A percentile compares a stretch with the other conserved stretches of the same genome.
Conservation (phyloP, 169 alveolate species). For the Eimeria zaria region DNA sequence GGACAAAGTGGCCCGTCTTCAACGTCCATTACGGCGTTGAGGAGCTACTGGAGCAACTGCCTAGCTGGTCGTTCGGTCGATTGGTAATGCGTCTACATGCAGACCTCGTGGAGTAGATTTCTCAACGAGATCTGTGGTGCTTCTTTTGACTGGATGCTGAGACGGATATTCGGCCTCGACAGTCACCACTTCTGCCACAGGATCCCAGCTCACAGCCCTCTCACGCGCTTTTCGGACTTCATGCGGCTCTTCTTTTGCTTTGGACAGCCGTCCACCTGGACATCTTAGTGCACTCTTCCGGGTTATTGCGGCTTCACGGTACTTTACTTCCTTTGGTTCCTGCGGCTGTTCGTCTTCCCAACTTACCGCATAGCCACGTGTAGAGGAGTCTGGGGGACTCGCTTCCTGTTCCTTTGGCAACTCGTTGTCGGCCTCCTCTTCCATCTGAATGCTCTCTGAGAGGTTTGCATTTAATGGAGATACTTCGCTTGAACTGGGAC, state of each 20-base stretch:
- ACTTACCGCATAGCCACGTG: neutral
- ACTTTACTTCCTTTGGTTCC: neutral
- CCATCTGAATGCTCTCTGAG: neutral
- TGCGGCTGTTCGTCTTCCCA: neutral
- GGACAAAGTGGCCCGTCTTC: neutral
- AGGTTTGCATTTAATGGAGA: neutral
- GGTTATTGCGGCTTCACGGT: too few relatives aligned
- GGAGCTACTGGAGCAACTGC: constrained; percentile 9
- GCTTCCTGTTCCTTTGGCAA: neutral
- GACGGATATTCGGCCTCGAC: constrained; percentile 36
- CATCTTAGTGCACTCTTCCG: neutral
- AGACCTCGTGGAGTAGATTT: neutral
- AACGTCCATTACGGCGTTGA: neutral
- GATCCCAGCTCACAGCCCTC: constrained; percentile 23
- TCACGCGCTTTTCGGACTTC: neutral
- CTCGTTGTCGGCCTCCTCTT: neutral
- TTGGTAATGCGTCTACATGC: neutral
- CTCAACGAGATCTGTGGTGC: constrained; percentile 11
- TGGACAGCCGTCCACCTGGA: neutral
- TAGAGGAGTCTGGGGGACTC: neutral
- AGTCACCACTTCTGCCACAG: constrained; percentile 56
- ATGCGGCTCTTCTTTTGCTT: neutral
- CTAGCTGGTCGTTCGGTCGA: neutral
- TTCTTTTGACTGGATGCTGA: neutral
- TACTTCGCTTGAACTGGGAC: neutral